These are phyloP conservation scores for Metschnikowia bowlesiae DNA, from an alignment of 805 yeast genomes.

Conservation along the genomic window DNA sequence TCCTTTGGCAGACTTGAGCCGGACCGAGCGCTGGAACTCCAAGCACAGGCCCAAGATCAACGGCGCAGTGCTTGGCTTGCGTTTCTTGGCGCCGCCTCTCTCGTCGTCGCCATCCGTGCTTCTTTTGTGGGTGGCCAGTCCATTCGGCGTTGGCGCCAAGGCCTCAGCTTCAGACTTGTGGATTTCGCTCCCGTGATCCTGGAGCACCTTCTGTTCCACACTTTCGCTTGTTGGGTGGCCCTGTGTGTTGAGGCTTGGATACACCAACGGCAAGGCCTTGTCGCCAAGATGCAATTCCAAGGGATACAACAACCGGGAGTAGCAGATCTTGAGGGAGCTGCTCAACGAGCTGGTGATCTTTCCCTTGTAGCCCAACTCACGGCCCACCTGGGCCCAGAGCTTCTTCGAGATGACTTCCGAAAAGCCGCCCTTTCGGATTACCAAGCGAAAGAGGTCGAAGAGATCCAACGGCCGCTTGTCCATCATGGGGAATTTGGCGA, in stretches of 20 bases:
- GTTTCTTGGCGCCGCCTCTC: slow-evolving; percentile 2
- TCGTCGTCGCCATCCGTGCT: not conserved
- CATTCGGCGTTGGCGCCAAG: too few species aligned
- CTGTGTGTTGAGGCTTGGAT: not conserved
- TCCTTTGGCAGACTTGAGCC: slow-evolving; percentile 47
- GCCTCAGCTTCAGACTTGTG: not conserved
- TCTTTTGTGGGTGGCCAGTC: not conserved
- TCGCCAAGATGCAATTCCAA: slow-evolving; percentile 23
- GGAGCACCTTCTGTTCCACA: not conserved
- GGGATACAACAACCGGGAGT: slow-evolving; percentile 40
- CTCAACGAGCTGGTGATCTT: slow-evolving; percentile 68
- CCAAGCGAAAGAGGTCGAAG: slow-evolving; percentile 53
- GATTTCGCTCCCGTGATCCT: not conserved
- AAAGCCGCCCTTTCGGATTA: slow-evolving; percentile 63
- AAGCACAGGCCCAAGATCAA: slow-evolving; percentile 43
- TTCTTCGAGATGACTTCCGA: slow-evolving; percentile 58
- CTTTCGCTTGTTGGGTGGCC: not conserved
- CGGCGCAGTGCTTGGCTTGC: slow-evolving; percentile 23
- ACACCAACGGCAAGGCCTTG: slow-evolving; percentile 3
- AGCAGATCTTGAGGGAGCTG: slow-evolving; percentile 59
- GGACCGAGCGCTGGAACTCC: slow-evolving; percentile 44
- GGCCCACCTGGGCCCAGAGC: slow-evolving; percentile 79
- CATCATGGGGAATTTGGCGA: slow-evolving; percentile 54
- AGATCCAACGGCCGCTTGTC: slow-evolving; percentile 66
- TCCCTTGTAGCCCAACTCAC: slow-evolving; percentile 74